phyloP scores from a whole-genome alignment of 768 basidiomycete genomes.

The Crepidotus variabilis region DNA sequence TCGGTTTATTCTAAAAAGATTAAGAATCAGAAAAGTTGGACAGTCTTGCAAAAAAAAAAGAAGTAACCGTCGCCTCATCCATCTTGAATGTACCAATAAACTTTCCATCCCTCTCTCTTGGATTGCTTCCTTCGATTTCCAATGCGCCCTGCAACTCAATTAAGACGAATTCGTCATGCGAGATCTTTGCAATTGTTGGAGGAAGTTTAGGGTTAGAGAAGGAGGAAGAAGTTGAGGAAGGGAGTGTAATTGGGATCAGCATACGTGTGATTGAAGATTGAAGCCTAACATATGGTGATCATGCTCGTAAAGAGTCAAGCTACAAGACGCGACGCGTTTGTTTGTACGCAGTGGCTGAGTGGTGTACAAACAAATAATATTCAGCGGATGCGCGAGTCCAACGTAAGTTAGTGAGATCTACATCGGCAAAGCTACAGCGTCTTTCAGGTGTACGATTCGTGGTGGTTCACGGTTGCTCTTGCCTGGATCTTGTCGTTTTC shows the following conservation, averaged over 20 bases:
- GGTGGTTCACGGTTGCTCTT: too few relatives aligned
- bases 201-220: constrained; percentile 47
- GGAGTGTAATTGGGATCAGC: constrained; percentile 63
- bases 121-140: constrained; percentile 55
- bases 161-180: constrained; percentile 75
- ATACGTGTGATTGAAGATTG: constrained; percentile 29
- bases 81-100: constrained; percentile 76
- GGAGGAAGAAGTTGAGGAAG: constrained; percentile 25
- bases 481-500: too few relatives aligned
- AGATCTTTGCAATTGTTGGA: constrained; percentile 63
- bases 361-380: not conserved
- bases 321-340: constrained; percentile 19
- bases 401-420: too few relatives aligned
- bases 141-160: constrained; percentile 87
- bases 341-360: not conserved
- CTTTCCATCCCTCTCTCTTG: constrained; percentile 57
- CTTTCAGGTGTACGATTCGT: too few relatives aligned
- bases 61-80: constrained; percentile 55
- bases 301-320: constrained; percentile 1
- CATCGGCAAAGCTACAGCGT: too few relatives aligned
- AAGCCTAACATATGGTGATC: constrained; percentile 3
- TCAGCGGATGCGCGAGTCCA: too few relatives aligned
- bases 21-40: not conserved
- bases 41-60: not conserved
- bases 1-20: constrained; percentile 62